Percentiles rank a stretch among this genome's conserved stretches.
Evolutionary conservation across 768 basidiomycete species (phyloP).

Genomic region (Podaxis rugospora): DNA sequence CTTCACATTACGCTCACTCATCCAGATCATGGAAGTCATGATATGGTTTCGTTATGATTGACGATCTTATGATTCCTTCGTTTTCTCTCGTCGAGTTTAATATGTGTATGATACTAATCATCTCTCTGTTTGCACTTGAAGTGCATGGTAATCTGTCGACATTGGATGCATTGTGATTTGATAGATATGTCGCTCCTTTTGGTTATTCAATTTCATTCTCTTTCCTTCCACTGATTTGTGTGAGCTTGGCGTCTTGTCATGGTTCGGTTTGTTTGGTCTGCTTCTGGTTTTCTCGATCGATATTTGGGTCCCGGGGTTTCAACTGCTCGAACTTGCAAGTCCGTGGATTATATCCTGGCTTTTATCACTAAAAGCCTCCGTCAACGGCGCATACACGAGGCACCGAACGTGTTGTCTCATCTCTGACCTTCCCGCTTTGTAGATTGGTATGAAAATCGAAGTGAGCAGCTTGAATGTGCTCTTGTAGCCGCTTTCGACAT

Average conservation of each 20-base stretch:
- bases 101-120: constrained; percentile 10
- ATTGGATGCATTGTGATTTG: background rate
- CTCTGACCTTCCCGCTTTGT: no score
- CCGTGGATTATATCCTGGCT: no score
- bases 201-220: constrained; percentile 1
- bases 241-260: background rate
- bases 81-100: background rate
- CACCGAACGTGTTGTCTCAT: no score
- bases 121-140: background rate
- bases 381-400: no score
- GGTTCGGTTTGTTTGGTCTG: background rate
- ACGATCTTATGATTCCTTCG: background rate
- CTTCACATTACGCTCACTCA: background rate
- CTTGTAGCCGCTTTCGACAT: no score
- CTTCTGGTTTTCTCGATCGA: background rate
- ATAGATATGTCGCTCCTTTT: constrained; percentile 9
- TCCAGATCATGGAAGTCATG: constrained; percentile 12
- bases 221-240: no score
- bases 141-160: constrained; percentile 3
- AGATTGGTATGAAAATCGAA: no score
- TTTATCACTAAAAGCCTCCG: no score
- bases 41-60: background rate
- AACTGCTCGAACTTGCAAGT: no score
- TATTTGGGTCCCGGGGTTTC: no score
- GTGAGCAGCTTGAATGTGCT: no score